Conservation (phyloP, 208 protist genomes). For the Acanthamoeba sp. region DNA sequence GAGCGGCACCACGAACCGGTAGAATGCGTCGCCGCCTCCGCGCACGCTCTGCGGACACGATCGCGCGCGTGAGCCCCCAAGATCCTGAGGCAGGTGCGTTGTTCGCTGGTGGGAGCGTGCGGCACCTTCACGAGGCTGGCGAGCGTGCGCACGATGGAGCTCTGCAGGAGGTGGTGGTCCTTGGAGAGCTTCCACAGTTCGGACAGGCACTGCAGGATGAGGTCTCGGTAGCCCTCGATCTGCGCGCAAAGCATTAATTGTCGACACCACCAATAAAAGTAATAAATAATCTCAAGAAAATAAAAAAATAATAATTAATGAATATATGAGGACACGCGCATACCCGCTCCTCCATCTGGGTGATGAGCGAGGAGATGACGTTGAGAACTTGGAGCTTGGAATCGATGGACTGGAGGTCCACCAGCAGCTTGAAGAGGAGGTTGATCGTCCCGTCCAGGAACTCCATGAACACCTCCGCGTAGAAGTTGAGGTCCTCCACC, state of each 20-base stretch:
- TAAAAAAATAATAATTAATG: too few relatives aligned
- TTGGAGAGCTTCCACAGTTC: conserved; percentile 68
- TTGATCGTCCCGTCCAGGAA: conserved; percentile 66
- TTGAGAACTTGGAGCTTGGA: conserved; percentile 73
- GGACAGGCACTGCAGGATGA: conserved; percentile 45
- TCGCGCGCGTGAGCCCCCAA: neutral
- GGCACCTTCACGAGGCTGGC: conserved; percentile 55
- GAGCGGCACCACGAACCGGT: conserved; percentile 69
- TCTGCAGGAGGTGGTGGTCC: conserved; percentile 67
- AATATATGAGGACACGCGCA: neutral
- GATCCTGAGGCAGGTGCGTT: neutral
- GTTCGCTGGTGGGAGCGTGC: too few relatives aligned
- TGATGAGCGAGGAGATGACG: conserved; percentile 63
- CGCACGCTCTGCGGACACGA: conserved; percentile 23
- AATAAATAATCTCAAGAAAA: neutral
- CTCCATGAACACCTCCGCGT: conserved; percentile 31
- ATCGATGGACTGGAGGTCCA: conserved; percentile 49
- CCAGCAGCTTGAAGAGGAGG: conserved; percentile 60
- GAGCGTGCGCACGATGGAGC: conserved; percentile 67
- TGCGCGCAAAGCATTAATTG: neutral
- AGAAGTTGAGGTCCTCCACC: conserved; percentile 61
- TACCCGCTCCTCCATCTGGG: conserved; percentile 65
- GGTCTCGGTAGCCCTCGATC: conserved; percentile 63
- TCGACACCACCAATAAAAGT: too few relatives aligned
- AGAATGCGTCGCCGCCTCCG: conserved; percentile 42